A percentile compares a stretch with the other conserved stretches of the same genome.
These are phyloP conservation scores for Calonectria multiphialidica DNA, from an alignment of 2,329 filamentous ascomycete genomes.

Conservation along the genomic window DNA sequence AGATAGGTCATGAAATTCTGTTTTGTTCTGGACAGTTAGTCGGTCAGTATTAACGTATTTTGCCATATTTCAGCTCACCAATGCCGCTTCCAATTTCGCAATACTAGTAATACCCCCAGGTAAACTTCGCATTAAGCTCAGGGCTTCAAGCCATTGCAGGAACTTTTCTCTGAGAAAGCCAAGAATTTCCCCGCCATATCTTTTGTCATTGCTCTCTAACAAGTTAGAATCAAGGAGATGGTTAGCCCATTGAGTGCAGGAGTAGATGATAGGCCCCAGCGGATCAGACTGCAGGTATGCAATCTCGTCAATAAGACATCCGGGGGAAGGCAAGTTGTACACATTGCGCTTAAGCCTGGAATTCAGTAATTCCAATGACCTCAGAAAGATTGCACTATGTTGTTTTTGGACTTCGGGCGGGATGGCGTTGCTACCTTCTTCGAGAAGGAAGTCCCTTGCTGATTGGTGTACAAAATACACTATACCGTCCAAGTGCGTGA, in stretches of 20 bases:
- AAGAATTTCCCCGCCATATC: background rate
- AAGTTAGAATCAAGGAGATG: slow-evolving; percentile 17
- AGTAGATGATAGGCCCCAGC: slow-evolving; percentile 30
- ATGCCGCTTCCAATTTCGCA: background rate
- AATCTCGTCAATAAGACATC: slow-evolving; percentile 25
- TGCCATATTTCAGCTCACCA: background rate
- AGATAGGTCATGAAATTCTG: background rate
- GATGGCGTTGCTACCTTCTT: background rate
- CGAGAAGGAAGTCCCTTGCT: slow-evolving; percentile 54
- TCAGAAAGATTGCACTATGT: background rate
- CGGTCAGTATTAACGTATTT: background rate
- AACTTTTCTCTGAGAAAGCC: background rate
- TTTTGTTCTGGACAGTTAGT: background rate
- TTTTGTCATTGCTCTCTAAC: background rate
- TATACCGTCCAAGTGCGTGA: slow-evolving; percentile 44
- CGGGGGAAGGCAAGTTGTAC: slow-evolving; percentile 17
- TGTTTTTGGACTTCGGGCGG: background rate
- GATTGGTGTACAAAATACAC: slow-evolving; percentile 57
- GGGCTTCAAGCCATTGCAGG: slow-evolving; percentile 58
- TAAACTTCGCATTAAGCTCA: slow-evolving; percentile 50
- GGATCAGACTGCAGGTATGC: slow-evolving; percentile 20
- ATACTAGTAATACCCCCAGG: background rate
- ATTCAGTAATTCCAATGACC: background rate
- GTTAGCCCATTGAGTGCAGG: slow-evolving; percentile 38
- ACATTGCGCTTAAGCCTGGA: background rate